phyloP scores from a whole-genome alignment of 2,329 filamentous ascomycete genomes.

The Xylaria sp. region DNA sequence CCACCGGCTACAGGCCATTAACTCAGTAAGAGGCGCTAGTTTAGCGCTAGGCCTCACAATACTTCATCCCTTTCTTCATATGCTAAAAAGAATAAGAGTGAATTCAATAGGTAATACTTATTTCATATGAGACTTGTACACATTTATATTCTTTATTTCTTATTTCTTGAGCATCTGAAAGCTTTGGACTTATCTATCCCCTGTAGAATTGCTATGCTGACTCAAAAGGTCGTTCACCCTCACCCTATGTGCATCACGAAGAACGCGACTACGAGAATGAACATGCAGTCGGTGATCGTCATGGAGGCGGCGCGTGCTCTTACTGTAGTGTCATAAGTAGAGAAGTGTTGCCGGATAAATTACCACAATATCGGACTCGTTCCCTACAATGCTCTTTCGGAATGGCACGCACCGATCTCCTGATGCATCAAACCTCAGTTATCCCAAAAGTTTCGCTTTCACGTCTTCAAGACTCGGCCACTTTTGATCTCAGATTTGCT shows the following conservation, averaged over 20 bases:
- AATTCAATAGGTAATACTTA: background rate
- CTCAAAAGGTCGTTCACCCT: no score
- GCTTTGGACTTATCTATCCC: no score
- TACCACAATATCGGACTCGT: background rate
- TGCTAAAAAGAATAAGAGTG: background rate
- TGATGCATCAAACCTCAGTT: conserved; percentile 10
- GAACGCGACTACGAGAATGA: no score
- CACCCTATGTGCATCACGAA: no score
- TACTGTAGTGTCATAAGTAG: background rate
- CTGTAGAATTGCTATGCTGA: no score
- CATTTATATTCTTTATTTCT: no score
- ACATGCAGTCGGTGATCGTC: no score
- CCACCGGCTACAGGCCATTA: background rate
- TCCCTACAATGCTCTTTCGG: conserved; percentile 10
- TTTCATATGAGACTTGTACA: background rate
- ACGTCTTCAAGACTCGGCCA: background rate
- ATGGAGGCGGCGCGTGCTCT: no score
- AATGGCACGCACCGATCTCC: conserved; percentile 19
- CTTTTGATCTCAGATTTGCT: background rate
- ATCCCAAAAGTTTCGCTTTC: background rate
- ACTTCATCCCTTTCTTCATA: background rate
- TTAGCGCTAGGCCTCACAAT: background rate
- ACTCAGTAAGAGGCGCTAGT: background rate
- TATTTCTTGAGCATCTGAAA: no score
- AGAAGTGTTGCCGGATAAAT: conserved; percentile 26